A percentile compares a stretch with the other conserved stretches of the same genome.
These are phyloP conservation scores for Microascus cirrosus DNA, from an alignment of 2,329 filamentous ascomycete species.

Conservation along the genomic window DNA sequence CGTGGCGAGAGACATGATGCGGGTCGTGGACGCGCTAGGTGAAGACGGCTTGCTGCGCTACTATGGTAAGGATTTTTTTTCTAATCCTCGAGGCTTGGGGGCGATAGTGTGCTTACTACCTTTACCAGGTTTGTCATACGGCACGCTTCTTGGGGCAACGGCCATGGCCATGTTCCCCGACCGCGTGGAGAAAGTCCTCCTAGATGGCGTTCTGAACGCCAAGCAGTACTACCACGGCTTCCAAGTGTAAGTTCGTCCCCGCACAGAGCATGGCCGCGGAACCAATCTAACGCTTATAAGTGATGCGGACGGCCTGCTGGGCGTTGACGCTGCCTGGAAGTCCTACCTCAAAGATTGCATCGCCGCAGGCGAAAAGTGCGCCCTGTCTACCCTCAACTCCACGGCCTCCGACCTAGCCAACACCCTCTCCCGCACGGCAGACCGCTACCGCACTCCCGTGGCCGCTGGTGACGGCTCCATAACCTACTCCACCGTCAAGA, in stretches of 20 bases:
- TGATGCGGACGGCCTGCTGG: conserved; percentile 17
- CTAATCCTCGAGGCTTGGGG: background rate
- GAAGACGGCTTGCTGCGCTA: conserved; percentile 24
- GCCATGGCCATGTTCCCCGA: conserved; percentile 30
- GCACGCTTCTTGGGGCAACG: conserved; percentile 24
- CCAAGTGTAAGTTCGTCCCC: background rate
- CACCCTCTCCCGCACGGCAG: conserved; percentile 27
- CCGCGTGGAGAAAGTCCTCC: conserved; percentile 21
- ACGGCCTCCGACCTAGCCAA: conserved; percentile 25
- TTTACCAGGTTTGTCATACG: conserved; percentile 25
- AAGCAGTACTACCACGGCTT: conserved; percentile 16
- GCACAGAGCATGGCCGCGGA: background rate
- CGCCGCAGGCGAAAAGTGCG: conserved; percentile 33
- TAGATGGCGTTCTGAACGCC: conserved; percentile 23
- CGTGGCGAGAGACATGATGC: conserved; percentile 24
- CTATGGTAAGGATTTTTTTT: conserved; percentile 15
- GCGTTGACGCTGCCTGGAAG: conserved; percentile 38
- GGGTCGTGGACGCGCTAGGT: conserved; percentile 23
- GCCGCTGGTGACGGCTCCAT: conserved; percentile 29
- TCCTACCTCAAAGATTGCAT: conserved; percentile 44
- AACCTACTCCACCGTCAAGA: conserved; percentile 35
- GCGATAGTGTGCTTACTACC: background rate
- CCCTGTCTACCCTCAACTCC: conserved; percentile 21
- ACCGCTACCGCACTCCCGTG: conserved; percentile 29
- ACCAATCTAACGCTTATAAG: background rate